A percentile compares a stretch with the other conserved stretches of the same genome.
phyloP scores from a whole-genome alignment of 345 rosid species.

The Noccaea bulbosa region DNA sequence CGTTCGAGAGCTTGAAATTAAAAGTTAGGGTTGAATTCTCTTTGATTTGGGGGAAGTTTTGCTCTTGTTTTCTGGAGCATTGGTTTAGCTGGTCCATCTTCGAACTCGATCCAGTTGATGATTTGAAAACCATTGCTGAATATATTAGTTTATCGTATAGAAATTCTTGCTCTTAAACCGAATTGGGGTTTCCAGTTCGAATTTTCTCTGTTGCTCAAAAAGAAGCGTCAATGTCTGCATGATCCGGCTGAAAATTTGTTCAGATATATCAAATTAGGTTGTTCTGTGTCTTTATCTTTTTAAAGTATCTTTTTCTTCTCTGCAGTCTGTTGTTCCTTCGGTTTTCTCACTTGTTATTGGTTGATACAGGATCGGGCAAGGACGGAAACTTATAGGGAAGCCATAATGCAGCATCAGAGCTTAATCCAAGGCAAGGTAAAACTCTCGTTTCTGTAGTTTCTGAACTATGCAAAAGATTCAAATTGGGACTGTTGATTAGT shows the following conservation, averaged over 20 bases:
- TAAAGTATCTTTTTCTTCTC: background rate
- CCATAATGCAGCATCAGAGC: conserved; percentile 85
- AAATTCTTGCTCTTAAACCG: background rate
- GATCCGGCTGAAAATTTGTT: conserved; percentile 3
- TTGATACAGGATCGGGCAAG: conserved; percentile 73
- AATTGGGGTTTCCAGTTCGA: conserved; percentile 11
- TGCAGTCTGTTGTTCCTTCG: background rate
- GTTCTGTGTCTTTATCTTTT: conserved; percentile 18
- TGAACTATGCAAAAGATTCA: conserved; percentile 24
- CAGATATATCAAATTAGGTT: conserved; percentile 5
- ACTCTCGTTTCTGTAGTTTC: conserved; percentile 30
- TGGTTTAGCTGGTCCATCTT: background rate
- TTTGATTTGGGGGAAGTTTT: background rate
- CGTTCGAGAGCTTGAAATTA: background rate
- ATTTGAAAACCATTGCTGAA: background rate
- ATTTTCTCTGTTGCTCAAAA: background rate
- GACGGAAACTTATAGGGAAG: conserved; percentile 79
- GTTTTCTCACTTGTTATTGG: conserved; percentile 31
- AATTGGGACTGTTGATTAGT: background rate
- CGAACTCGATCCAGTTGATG: conserved; percentile 9
- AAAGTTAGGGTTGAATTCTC: background rate
- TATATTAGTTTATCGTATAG: background rate
- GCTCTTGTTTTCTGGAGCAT: background rate
- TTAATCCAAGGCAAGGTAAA: conserved; percentile 89
- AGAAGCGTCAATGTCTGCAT: conserved; percentile 12